Evolutionary conservation across 2,329 filamentous ascomycete genomes (phyloP).

Genomic region (Monosporascus sp.): DNA sequence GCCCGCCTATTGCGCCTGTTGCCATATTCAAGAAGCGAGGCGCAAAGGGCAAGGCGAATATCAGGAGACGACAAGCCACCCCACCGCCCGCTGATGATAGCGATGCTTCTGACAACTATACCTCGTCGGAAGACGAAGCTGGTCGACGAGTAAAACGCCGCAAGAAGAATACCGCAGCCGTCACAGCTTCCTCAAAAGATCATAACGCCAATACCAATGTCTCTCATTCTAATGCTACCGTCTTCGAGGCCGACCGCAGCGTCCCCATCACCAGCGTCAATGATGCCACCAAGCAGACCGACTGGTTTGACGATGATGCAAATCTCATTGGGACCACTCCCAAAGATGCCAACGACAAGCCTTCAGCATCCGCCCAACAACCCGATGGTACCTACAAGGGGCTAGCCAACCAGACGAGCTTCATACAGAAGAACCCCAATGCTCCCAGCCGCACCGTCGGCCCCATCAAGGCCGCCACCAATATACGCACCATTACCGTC

Average conservation of each 20-base stretch:
- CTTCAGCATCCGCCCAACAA: slow-evolving; percentile 2
- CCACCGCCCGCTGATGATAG: slow-evolving; percentile 61
- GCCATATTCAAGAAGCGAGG: slow-evolving; percentile 83
- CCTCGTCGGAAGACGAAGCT: slow-evolving; percentile 69
- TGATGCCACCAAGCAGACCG: slow-evolving; percentile 82
- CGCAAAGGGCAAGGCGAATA: slow-evolving; percentile 67
- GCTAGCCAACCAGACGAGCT: slow-evolving; percentile 63
- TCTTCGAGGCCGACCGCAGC: slow-evolving; percentile 56
- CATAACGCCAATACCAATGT: slow-evolving; percentile 28
- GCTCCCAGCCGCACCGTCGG: slow-evolving; percentile 67
- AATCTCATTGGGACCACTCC: slow-evolving; percentile 54
- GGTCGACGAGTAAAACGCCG: slow-evolving; percentile 76
- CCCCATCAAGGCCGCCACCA: slow-evolving; percentile 81
- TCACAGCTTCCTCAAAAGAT: slow-evolving; percentile 60
- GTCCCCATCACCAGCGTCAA: slow-evolving; percentile 62
- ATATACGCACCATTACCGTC: slow-evolving; percentile 83
- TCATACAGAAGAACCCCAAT: slow-evolving; percentile 77
- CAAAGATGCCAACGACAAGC: neutral
- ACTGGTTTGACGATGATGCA: slow-evolving; percentile 81
- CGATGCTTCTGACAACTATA: slow-evolving; percentile 58
- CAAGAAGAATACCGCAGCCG: slow-evolving; percentile 60
- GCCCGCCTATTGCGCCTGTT: slow-evolving; percentile 40
- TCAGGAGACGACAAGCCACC: slow-evolving; percentile 76
- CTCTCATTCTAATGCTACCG: slow-evolving; percentile 42
- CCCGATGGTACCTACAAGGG: slow-evolving; percentile 72